phyloP scores from a whole-genome alignment of 768 basidiomycete genomes.

The Rhizopogon roseolus region DNA sequence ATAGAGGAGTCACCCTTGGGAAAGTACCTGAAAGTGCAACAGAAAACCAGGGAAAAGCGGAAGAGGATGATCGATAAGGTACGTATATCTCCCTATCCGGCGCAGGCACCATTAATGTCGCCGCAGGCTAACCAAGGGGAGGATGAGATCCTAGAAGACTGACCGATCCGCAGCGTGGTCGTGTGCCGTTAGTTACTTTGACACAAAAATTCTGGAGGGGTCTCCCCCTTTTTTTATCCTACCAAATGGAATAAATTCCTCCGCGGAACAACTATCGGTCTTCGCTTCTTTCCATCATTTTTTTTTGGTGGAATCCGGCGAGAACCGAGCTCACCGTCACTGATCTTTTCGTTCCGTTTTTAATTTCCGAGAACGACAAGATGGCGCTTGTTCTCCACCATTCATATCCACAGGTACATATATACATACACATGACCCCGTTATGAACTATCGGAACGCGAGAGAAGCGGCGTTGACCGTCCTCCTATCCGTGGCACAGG shows the following conservation, averaged over 20 bases:
- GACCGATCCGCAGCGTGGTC: neutral
- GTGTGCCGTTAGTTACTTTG: neutral
- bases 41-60: constrained; percentile 75
- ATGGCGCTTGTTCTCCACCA: neutral
- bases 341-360: neutral
- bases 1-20: constrained; percentile 73
- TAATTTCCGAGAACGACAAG: neutral
- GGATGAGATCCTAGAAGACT: constrained; percentile 61
- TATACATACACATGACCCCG: no score
- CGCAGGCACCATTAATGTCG: constrained; percentile 12
- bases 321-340: neutral
- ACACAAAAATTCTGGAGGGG: neutral
- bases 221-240: neutral
- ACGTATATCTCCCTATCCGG: constrained; percentile 4
- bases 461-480: no score
- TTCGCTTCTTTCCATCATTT: neutral
- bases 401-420: no score
- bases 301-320: neutral
- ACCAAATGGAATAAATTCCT: neutral
- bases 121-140: constrained; percentile 65
- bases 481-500: no score
- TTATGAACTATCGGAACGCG: no score
- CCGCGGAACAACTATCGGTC: neutral
- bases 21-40: constrained; percentile 76
- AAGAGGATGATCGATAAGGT: constrained; percentile 74